Percentiles rank a stretch among this genome's conserved stretches.
Conservation (phyloP, 306 rosid genomes). For the Astragalus glycyphyllos region DNA sequence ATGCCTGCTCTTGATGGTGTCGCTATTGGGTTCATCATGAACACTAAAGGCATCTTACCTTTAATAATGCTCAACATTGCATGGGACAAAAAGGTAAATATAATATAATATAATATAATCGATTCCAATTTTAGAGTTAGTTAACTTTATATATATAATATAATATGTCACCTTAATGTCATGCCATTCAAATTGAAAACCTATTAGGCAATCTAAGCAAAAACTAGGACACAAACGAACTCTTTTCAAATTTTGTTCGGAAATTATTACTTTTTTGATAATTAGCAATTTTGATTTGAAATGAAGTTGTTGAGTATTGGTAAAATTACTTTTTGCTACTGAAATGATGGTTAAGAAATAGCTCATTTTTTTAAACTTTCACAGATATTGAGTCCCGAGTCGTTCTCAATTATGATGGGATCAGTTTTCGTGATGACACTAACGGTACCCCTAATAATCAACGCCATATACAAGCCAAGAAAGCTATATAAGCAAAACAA, state of each 20-base stretch:
- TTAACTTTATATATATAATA: not conserved
- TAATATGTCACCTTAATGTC: too few relatives aligned
- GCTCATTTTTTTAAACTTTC: not conserved
- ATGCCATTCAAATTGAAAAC: too few relatives aligned
- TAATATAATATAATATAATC: too few relatives aligned
- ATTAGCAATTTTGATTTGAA: too few relatives aligned
- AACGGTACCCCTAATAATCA: constrained; percentile 33
- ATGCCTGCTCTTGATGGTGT: constrained; percentile 44
- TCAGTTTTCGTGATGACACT: constrained; percentile 42
- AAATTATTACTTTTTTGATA: too few relatives aligned
- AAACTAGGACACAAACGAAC: too few relatives aligned
- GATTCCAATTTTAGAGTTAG: not conserved
- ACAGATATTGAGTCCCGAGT: constrained; percentile 49
- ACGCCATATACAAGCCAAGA: constrained; percentile 50
- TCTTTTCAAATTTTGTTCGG: too few relatives aligned
- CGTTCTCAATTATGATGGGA: constrained; percentile 31
- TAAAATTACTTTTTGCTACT: too few relatives aligned
- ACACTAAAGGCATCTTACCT: constrained; percentile 55
- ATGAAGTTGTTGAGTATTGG: too few relatives aligned
- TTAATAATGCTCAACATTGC: constrained; percentile 45
- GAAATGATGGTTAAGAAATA: too few relatives aligned
- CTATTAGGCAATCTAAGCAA: too few relatives aligned
- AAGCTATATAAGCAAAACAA: constrained; percentile 31
- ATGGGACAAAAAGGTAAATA: constrained; percentile 47
- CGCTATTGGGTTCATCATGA: constrained; percentile 52